Percentiles rank a stretch among this genome's conserved stretches.
Conservation (phyloP, 2,329 filamentous ascomycete genomes). For the Paraphoma sp. region DNA sequence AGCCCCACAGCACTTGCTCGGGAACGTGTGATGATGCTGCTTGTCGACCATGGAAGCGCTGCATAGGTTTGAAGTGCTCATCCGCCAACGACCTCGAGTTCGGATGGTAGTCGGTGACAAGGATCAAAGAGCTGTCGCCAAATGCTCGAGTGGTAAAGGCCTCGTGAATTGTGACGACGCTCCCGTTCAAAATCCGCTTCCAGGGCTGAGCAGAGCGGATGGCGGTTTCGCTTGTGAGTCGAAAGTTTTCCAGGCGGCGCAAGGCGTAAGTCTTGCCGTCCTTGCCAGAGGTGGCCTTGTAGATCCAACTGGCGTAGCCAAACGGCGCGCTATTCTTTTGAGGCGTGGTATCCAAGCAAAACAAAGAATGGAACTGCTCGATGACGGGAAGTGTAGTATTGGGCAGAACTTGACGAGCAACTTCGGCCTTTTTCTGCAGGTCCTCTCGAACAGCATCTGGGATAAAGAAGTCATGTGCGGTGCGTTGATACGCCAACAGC, state of each 20-base stretch:
- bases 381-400: constrained; percentile 78
- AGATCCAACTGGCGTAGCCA: constrained; percentile 90
- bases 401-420: constrained; percentile 82
- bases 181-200: constrained; percentile 83
- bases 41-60: constrained; percentile 49
- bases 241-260: constrained; percentile 85
- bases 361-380: constrained; percentile 90
- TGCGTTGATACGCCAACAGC: constrained; percentile 82
- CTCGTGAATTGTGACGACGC: constrained; percentile 85
- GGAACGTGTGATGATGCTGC: constrained; percentile 48
- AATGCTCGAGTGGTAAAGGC: constrained; percentile 94
- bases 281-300: constrained; percentile 89
- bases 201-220: constrained; percentile 87
- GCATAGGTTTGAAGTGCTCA: constrained; percentile 67
- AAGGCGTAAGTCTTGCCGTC: constrained; percentile 89
- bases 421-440: constrained; percentile 85
- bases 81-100: constrained; percentile 89
- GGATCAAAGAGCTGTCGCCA: constrained; percentile 90
- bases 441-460: constrained; percentile 87
- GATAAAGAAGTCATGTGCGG: constrained; percentile 90
- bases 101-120: constrained; percentile 93
- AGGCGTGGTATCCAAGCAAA: constrained; percentile 82
- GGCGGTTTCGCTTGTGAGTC: constrained; percentile 85
- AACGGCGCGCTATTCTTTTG: constrained; percentile 81
- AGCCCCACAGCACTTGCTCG: constrained; percentile 87